phyloP scores from a whole-genome alignment of 2,329 filamentous ascomycete genomes.

The Aspergillus sergii region DNA sequence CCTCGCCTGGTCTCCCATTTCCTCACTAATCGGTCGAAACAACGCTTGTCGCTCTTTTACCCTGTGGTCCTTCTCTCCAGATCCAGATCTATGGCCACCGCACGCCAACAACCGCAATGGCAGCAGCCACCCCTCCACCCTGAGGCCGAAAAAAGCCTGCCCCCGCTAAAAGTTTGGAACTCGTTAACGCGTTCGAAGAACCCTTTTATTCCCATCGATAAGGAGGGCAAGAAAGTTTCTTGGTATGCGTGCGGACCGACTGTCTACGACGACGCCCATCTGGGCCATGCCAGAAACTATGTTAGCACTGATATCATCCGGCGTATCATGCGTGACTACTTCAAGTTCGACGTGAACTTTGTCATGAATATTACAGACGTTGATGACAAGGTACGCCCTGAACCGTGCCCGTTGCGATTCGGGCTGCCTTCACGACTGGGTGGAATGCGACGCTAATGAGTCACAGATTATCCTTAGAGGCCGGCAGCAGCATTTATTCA shows the following conservation, averaged over 20 bases:
- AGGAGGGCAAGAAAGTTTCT: constrained; percentile 66
- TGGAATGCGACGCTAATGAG: constrained; percentile 6
- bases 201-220: constrained; percentile 72
- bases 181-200: constrained; percentile 75
- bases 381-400: constrained; percentile 65
- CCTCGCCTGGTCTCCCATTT: constrained; percentile 16
- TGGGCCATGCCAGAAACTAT: constrained; percentile 87
- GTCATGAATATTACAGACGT: constrained; percentile 94
- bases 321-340: constrained; percentile 80
- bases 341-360: constrained; percentile 79
- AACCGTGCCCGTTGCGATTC: background rate
- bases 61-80: constrained; percentile 17
- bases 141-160: constrained; percentile 40
- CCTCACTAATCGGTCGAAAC: background rate
- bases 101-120: constrained; percentile 51
- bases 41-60: constrained; percentile 9
- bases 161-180: constrained; percentile 76
- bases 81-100: constrained; percentile 29
- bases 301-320: constrained; percentile 87
- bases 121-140: constrained; percentile 38
- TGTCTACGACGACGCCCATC: constrained; percentile 78
- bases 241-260: constrained; percentile 94
- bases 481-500: constrained; percentile 76
- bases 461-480: constrained; percentile 64
- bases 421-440: background rate